phyloP scores from a whole-genome alignment of 495 filamentous ascomycete species.

The Xylaria curta region DNA sequence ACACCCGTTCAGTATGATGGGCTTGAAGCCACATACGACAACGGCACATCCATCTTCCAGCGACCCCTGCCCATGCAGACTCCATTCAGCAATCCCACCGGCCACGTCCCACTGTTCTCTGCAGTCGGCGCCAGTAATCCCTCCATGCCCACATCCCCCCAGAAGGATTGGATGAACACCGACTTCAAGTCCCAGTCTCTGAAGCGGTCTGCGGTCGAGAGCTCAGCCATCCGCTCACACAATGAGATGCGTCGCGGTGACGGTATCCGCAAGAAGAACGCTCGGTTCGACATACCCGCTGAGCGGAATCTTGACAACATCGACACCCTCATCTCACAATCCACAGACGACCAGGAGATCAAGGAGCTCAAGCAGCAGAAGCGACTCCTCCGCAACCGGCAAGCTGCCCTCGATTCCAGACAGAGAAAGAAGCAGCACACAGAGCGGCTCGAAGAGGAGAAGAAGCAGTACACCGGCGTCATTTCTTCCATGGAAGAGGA shows the following conservation, averaged over 20 bases:
- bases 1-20: slow-evolving; percentile 66
- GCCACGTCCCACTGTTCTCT: slow-evolving; percentile 59
- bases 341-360: slow-evolving; percentile 89
- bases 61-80: slow-evolving; percentile 56
- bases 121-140: slow-evolving; percentile 50
- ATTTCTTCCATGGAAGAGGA: slow-evolving; percentile 84
- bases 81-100: slow-evolving; percentile 57
- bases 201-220: slow-evolving; percentile 73
- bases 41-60: slow-evolving; percentile 60
- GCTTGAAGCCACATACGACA: slow-evolving; percentile 67
- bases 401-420: slow-evolving; percentile 96
- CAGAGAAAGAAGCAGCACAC: slow-evolving; percentile 99
- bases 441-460: slow-evolving; percentile 94
- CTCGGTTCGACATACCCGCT: slow-evolving; percentile 94
- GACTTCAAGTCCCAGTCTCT: slow-evolving; percentile 66
- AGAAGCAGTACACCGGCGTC: slow-evolving; percentile 81
- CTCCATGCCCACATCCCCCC: slow-evolving; percentile 58
- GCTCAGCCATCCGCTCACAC: slow-evolving; percentile 77
- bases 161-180: slow-evolving; percentile 60
- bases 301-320: slow-evolving; percentile 95
- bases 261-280: slow-evolving; percentile 99
- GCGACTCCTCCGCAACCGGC: slow-evolving; percentile 89
- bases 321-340: slow-evolving; percentile 87
- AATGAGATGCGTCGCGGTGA: slow-evolving; percentile 83
- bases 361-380: slow-evolving; percentile 99